Conservation (phyloP, 1,284 basidiomycete species). For the Volvariella surrecta region DNA sequence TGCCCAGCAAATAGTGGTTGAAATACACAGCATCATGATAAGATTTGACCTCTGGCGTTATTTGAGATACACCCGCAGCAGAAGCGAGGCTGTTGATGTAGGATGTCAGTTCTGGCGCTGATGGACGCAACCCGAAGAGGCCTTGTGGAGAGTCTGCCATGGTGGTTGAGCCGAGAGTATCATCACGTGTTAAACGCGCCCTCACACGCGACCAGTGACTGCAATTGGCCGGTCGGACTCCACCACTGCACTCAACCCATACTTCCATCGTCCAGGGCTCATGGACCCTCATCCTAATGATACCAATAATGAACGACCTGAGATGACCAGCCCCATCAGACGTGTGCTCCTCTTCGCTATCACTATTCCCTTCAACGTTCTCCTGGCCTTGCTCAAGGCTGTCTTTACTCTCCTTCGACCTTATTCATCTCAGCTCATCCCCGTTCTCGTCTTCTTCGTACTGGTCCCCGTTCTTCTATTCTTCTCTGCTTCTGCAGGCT, state of each 20-base stretch:
- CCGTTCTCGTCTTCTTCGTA: slow-evolving; percentile 49
- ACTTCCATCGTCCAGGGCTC: not conserved
- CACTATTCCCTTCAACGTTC: slow-evolving; percentile 5
- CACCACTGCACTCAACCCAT: no score
- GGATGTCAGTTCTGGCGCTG: slow-evolving; percentile 31
- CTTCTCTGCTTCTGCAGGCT: slow-evolving; percentile 56
- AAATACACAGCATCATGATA: slow-evolving; percentile 81
- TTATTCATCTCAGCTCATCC: slow-evolving; percentile 46
- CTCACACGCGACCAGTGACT: no score
- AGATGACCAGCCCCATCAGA: not conserved
- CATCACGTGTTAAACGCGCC: slow-evolving; percentile 3
- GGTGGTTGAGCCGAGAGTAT: not conserved
- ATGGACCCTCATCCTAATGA: not conserved
- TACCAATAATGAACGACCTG: not conserved
- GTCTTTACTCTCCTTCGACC: slow-evolving; percentile 32
- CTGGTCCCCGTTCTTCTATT: slow-evolving; percentile 52
- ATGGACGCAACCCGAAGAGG: slow-evolving; percentile 36
- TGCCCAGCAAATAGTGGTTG: slow-evolving; percentile 71
- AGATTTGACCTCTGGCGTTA: slow-evolving; percentile 58
- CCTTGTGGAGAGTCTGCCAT: slow-evolving; percentile 10
- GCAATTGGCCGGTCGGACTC: no score
- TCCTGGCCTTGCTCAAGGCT: slow-evolving; percentile 9
- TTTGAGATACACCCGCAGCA: slow-evolving; percentile 11
- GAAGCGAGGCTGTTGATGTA: slow-evolving; percentile 35
- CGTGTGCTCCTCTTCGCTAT: not conserved